Evolutionary conservation across 1,284 basidiomycete species (phyloP), one percentile per base, ranked within the genome.

Genomic region (Rhodotorula sp.): DNA sequence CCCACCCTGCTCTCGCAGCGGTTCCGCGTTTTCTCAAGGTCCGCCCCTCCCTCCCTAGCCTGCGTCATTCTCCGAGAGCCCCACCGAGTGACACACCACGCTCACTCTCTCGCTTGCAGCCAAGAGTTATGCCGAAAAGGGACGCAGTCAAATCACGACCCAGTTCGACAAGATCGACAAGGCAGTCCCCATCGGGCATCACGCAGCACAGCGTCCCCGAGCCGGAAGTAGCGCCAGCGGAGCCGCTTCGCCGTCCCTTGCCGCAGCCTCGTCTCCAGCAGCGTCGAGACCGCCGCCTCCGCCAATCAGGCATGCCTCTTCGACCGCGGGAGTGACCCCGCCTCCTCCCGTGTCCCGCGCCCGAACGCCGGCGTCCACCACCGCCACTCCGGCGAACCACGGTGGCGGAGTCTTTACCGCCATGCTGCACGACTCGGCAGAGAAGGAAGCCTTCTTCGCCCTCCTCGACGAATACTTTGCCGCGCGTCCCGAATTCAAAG

Each of bases 391-490:
- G 0, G 53, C 59, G n/a, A 58, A 48, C 12, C 54, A 46, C 7
- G 60, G 37, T 1, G 53, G 20, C 6, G 65, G 64, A 42, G 60
- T 73, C 54, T 73, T 73, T 55, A 45, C 46, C 48, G 64, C 59
- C 44, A 62, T 73, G 49, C 53, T 54, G 24, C 24, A 10, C 53
- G 44, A 46, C 18, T 5, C n/a, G 4, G 5, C 15, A 15, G 72
- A 73, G 42, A 73, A 73, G 57, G 51, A 61, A 22, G 74, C 74
- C 12, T 70, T 76, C 59, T 76, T 74, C 59, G n/a, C 56, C 24
- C 63, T 75, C 55, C 72, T 75, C 54, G 72, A 75, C 68, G 69
- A 76, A 54, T 76, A 76, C 60, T 76, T 76, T 24, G 8, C 58
- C 12, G 26, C 62, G 12, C 60, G 75, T 8, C 75, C 75, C 4